Conservation (phyloP, 345 rosid genomes). For the Syzygium grande region DNA sequence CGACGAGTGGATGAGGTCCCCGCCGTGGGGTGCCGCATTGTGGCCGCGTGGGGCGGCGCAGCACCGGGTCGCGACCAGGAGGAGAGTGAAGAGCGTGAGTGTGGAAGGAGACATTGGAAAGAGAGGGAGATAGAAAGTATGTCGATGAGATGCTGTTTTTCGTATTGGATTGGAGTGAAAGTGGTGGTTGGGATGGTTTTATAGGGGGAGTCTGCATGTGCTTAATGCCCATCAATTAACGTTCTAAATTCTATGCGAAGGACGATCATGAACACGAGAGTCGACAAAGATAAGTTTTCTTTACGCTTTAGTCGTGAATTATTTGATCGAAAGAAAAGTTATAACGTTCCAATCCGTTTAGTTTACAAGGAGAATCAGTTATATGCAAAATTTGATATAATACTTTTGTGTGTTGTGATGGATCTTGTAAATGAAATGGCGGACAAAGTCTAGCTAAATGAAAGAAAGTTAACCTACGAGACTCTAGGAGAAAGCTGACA, state of each 20-base stretch:
- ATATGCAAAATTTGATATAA: not conserved
- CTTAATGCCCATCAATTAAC: not conserved
- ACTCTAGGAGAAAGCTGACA: not conserved
- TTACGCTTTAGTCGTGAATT: too few species aligned
- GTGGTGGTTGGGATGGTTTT: not conserved
- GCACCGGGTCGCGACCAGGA: constrained; percentile 9
- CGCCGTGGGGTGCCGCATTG: not conserved
- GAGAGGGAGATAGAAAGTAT: not conserved
- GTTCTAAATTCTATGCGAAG: not conserved
- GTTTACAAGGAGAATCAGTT: not conserved
- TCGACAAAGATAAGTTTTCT: too few species aligned
- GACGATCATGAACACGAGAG: too few species aligned
- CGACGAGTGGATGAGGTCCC: constrained; percentile 52
- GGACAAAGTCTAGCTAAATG: not conserved
- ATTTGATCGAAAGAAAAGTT: not conserved
- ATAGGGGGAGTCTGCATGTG: not conserved
- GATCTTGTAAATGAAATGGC: not conserved
- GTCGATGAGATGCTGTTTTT: not conserved
- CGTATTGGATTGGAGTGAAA: not conserved
- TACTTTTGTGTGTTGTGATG: rapidly evolving
- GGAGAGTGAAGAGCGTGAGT: not conserved
- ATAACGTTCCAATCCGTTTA: not conserved
- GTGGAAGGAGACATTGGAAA: not conserved
- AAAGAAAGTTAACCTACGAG: not conserved
- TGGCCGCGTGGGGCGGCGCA: constrained; percentile 8